Base-by-base conservation (phyloP, 2,329 filamentous ascomycete species). In the Botryotinia convoluta region DNA sequence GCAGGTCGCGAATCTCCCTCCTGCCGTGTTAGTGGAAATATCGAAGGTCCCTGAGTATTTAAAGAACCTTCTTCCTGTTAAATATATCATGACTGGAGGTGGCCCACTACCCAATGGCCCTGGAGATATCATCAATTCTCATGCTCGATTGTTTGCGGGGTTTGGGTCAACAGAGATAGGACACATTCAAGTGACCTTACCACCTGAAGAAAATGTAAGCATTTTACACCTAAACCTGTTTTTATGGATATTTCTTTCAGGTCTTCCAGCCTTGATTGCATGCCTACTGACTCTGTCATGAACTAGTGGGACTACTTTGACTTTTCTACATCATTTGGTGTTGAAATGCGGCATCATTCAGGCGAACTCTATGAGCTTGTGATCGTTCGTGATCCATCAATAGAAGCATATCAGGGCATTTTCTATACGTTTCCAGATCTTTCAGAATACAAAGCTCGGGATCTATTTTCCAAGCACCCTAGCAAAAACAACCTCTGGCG, bases 381-480 rank as follows among this genome's bases (percentile, higher is more conserved):
- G 10, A 71, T 80, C 42, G 60, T 76, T 64, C 29, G 65, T 59
- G 29, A 67, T 48, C 29, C 51, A 16, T 32, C 45, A 2, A n/a
- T 69, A 29, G 51, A 72, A 45, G 75, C 35, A 62, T 78, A 61
- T n/a, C 77, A 82, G 20, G 77, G 74, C 4, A 75, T 81, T 51
- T 83, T 82, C 75, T 78, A 80, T 69, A 80, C 78, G 1, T 84
- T 79, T 72, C 82, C 82, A 0, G 77, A 82, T 1, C 68, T 79
- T 14, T 64, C 79, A 4, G 77, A 81, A 57, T 84, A 82, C 65
- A 76, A 71, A 7, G 83, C 80, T 6, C 80, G 80, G 39, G 84
- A 85, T 73, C 75, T 85, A 0, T 85, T 78, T 61, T 75, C 74
- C 1, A 77, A 69, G 26, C 83, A 85, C 71, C 82, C 84, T 1